Percentiles rank a stretch among this genome's conserved stretches.
Conservation (phyloP, 2,329 filamentous ascomycete species). For the Pseudogymnoascus pannorum region DNA sequence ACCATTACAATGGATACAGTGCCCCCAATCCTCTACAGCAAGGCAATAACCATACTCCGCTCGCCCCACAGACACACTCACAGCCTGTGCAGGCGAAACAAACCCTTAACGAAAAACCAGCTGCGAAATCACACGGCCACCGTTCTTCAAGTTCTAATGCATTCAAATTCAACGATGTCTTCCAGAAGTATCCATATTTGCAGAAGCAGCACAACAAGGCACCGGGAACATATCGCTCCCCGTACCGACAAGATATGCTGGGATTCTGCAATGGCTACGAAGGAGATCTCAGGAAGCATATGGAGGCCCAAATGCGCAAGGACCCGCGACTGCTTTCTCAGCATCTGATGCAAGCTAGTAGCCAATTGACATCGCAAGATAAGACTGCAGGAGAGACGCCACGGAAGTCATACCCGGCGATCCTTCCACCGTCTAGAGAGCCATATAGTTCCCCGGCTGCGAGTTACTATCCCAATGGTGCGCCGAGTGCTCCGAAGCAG, state of each 20-base stretch:
- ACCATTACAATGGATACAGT: background rate
- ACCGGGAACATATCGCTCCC: conserved; percentile 49
- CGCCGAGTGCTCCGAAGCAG: conserved; percentile 11
- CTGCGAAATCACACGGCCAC: background rate
- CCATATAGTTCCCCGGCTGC: conserved; percentile 11
- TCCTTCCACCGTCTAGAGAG: conserved; percentile 9
- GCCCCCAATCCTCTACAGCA: background rate
- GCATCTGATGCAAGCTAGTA: background rate
- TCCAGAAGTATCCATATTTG: conserved; percentile 40
- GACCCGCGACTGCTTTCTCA: background rate
- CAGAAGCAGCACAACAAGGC: conserved; percentile 54
- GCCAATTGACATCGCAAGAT: background rate
- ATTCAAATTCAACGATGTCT: conserved; percentile 4
- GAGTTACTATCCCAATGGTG: conserved; percentile 10
- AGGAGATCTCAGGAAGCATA: conserved; percentile 30
- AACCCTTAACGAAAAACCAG: background rate
- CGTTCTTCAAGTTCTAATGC: background rate
- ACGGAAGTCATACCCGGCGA: conserved; percentile 15
- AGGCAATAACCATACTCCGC: background rate
- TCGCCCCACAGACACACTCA: background rate
- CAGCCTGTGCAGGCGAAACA: background rate
- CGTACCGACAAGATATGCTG: conserved; percentile 45
- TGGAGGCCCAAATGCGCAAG: conserved; percentile 14
- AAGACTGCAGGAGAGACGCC: background rate
- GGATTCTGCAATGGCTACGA: conserved; percentile 58